Percentiles rank a stretch among this genome's conserved stretches.
Evolutionary conservation across 257 asterid species (phyloP).

Genomic region (Salvia miltiorrhiza): DNA sequence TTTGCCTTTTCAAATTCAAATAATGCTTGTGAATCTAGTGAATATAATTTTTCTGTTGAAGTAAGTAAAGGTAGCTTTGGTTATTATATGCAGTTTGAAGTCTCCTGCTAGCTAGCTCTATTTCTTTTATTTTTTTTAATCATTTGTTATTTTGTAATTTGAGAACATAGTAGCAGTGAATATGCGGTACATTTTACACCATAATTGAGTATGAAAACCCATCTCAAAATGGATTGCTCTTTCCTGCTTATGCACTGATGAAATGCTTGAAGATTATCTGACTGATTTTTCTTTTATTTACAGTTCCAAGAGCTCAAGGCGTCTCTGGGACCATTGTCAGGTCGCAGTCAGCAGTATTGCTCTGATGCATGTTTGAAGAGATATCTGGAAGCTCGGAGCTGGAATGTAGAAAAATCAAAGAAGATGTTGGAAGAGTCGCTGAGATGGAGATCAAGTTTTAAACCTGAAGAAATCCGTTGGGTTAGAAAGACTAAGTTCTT

Average conservation of each 20-base stretch:
- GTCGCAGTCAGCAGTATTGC: conserved; percentile 61
- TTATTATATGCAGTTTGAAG: no score
- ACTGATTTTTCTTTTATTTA: conserved; percentile 15
- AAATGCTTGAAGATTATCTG: background rate
- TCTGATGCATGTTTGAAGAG: conserved; percentile 77
- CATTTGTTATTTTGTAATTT: background rate
- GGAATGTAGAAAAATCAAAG: conserved; percentile 82
- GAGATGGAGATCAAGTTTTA: conserved; percentile 76
- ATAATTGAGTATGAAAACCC: background rate
- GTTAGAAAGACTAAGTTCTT: conserved; percentile 34
- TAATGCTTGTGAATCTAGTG: background rate
- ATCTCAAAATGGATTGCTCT: background rate
- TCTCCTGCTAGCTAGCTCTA: no score
- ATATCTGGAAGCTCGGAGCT: conserved; percentile 79
- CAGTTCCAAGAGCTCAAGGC: conserved; percentile 78
- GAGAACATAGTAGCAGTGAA: background rate
- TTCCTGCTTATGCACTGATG: background rate
- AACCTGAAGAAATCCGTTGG: conserved; percentile 99
- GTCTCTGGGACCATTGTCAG: conserved; percentile 73
- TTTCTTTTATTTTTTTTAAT: background rate
- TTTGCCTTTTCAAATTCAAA: background rate
- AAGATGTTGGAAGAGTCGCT: conserved; percentile 89
- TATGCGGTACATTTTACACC: background rate
- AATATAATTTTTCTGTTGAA: background rate
- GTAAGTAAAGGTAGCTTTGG: background rate